Conservation (phyloP, 2,329 filamentous ascomycete species). For the Penicillium sp. region DNA sequence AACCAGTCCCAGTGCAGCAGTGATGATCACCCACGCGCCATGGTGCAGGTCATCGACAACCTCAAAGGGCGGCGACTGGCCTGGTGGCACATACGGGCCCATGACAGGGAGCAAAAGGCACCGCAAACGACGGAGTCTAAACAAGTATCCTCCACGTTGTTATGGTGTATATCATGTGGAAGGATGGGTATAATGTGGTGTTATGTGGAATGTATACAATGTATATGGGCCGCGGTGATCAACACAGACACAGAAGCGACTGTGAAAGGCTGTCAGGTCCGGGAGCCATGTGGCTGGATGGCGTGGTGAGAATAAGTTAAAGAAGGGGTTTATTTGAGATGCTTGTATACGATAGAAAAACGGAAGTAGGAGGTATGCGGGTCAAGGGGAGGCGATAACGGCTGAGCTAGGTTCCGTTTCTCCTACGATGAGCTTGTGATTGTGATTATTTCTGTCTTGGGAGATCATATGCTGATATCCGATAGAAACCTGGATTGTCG, state of each 20-base stretch:
- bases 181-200: neutral
- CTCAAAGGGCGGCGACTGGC: slow-evolving; percentile 37
- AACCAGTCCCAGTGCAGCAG: slow-evolving; percentile 37
- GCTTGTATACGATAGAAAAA: neutral
- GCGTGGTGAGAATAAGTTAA: neutral
- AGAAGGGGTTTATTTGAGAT: neutral
- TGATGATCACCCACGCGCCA: slow-evolving; percentile 40
- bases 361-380: neutral
- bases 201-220: neutral
- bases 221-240: neutral
- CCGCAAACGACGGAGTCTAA: neutral
- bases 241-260: neutral
- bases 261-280: neutral
- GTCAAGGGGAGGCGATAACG: neutral
- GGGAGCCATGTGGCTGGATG: neutral
- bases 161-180: neutral
- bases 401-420: neutral
- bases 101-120: slow-evolving; percentile 14
- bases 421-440: neutral
- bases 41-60: slow-evolving; percentile 41
- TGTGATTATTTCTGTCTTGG: neutral
- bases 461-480: slow-evolving; percentile 4
- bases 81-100: slow-evolving; percentile 32
- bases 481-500: neutral
- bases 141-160: neutral